Percentiles rank a stretch among this genome's conserved stretches.
phyloP scores from a whole-genome alignment of 1,139 yeast genomes.

The Sugiyamaella neomexicana region DNA sequence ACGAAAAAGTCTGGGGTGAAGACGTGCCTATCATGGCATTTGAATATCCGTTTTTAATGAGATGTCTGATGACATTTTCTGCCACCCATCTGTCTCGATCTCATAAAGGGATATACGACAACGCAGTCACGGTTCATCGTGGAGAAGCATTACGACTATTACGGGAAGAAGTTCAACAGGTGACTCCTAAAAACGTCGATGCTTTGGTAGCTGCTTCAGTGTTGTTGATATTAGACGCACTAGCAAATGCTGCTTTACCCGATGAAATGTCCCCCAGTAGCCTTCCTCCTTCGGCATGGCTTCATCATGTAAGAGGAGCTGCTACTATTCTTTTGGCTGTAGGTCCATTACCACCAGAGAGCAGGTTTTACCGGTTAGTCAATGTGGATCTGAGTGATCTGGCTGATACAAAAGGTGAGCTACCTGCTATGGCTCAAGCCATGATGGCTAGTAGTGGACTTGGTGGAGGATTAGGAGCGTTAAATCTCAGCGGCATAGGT shows the following conservation, averaged over 20 bases:
- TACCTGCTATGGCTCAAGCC: slow-evolving; percentile 14
- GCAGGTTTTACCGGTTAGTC: slow-evolving; percentile 41
- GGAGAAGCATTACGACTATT: slow-evolving; percentile 80
- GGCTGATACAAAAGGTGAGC: slow-evolving; percentile 34
- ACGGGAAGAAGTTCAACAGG: slow-evolving; percentile 81
- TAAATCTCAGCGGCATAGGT: slow-evolving; percentile 1
- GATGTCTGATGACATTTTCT: slow-evolving; percentile 81
- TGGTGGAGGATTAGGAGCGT: slow-evolving; percentile 4
- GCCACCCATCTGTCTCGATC: slow-evolving; percentile 85
- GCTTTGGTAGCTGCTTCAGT: slow-evolving; percentile 91
- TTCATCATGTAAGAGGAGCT: slow-evolving; percentile 94
- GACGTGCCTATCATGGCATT: slow-evolving; percentile 89
- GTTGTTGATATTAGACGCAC: slow-evolving; percentile 83
- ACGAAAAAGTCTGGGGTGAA: slow-evolving; percentile 79
- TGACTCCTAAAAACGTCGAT: slow-evolving; percentile 82
- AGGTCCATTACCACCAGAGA: slow-evolving; percentile 81
- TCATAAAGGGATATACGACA: slow-evolving; percentile 58
- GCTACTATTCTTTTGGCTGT: slow-evolving; percentile 93
- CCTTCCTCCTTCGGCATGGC: slow-evolving; percentile 93
- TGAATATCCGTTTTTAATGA: slow-evolving; percentile 88
- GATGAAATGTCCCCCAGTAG: slow-evolving; percentile 43
- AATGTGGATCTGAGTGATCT: slow-evolving; percentile 75
- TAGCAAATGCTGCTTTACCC: slow-evolving; percentile 88
- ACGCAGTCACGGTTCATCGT: slow-evolving; percentile 81
- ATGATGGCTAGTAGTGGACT: slow-evolving; percentile 6